Evolutionary conservation across 2,329 filamentous ascomycete genomes (phyloP), one percentile per base, ranked within the genome.

Genomic region (Phyllosticta paracitricarpa): DNA sequence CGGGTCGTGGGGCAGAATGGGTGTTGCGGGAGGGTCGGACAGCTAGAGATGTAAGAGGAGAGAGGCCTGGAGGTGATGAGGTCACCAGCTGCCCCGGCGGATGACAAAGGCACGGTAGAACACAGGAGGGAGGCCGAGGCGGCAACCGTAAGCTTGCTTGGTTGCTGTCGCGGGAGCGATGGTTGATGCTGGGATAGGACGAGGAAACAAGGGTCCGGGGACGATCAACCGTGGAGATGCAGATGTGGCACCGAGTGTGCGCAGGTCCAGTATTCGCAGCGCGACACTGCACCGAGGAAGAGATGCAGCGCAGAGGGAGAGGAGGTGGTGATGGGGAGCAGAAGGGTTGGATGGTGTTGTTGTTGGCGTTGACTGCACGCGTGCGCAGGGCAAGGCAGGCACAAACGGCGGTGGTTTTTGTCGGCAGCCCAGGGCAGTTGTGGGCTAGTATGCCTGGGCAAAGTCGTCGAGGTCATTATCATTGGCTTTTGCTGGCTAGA

Each of bases 401-500:
- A 19, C 40, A n/a, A n/a, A 17, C 14, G 40, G 40, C 40, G 3
- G 40, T 17, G 14, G 40, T 17, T 48, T 48, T n/a, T 48, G 40
- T 48, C 40, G 40, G 14, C 14, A n/a, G 19, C 19, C 1, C 19
- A 22, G 19, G 40, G 40, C 14, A n/a, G 5, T 22, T 3, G 40
- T 48, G 40, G 40, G 40, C 40, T 48, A 48, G 2, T 7, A n/a
- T n/a, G 19, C 19, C 19, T 22, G 19, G 40, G 6, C 40, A 48
- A 40, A 25, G 58, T 48, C 30, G 54, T 26, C 54, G 54, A 35
- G 58, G 54, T 10, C 54, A 61, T 61, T 56, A 61, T 61, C 54
- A 61, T 51, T 61, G 58, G 51, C 25, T 52, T 28, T 35, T 28
- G 53, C 33, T n/a, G 24, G 54, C 4, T 51, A 30, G 58, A 61